Evolutionary conservation across 768 basidiomycete genomes (phyloP).

Genomic region (Tephrocybe sp.): DNA sequence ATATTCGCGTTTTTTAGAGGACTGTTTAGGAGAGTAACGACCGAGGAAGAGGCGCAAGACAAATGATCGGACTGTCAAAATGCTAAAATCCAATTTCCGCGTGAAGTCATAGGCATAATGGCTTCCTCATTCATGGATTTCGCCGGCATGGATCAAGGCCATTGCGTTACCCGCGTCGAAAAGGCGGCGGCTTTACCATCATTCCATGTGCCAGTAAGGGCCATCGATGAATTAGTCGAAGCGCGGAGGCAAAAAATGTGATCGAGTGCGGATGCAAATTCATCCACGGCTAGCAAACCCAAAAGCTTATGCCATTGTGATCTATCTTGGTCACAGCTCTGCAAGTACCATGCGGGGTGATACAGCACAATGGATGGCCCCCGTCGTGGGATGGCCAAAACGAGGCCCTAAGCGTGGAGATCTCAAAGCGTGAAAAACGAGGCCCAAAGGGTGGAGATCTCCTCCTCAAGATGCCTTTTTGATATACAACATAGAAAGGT

Average conservation of each 20-base stretch:
- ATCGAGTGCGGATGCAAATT: constrained; percentile 15
- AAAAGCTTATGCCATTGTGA: constrained; percentile 1
- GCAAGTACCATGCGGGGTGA: too few relatives aligned
- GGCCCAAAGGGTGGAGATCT: neutral
- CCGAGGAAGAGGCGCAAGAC: constrained; percentile 9
- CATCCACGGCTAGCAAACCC: neutral
- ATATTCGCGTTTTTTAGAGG: constrained; percentile 4
- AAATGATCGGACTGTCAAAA: constrained; percentile 18
- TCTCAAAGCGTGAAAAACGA: too few relatives aligned
- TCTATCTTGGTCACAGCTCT: too few relatives aligned
- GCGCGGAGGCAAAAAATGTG: constrained; percentile 10
- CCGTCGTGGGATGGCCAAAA: too few relatives aligned
- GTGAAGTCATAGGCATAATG: constrained; percentile 8
- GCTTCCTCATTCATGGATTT: neutral
- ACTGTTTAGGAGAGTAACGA: constrained; percentile 13
- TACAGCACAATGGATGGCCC: too few relatives aligned
- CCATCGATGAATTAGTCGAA: constrained; percentile 5
- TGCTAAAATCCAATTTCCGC: constrained; percentile 19
- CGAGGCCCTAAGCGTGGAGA: too few relatives aligned
- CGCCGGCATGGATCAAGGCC: neutral
- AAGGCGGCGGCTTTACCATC: neutral
- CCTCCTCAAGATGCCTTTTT: constrained; percentile 2
- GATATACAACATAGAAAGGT: constrained; percentile 20
- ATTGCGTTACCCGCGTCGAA: too few relatives aligned
- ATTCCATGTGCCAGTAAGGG: neutral